Percentiles rank a stretch among this genome's conserved stretches.
phyloP scores from a whole-genome alignment of 1,284 basidiomycete species.

The Leccinum subrobustum region DNA sequence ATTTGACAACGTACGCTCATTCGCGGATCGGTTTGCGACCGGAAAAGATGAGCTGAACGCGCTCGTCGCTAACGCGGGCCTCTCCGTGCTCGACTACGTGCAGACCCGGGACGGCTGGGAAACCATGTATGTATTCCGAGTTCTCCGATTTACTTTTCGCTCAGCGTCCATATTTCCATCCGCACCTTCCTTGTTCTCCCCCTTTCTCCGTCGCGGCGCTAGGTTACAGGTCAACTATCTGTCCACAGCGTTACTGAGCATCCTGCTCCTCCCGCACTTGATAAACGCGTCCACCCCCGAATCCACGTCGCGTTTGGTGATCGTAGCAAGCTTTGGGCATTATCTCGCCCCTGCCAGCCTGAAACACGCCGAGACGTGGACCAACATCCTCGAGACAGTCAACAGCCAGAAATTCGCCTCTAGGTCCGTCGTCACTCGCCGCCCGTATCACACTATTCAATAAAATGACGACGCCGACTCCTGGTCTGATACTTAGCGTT shows the following conservation, averaged over 20 bases:
- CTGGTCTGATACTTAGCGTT: neutral
- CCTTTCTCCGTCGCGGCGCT: neutral
- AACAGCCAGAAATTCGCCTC: conserved; percentile 7
- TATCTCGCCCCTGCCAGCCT: conserved; percentile 3
- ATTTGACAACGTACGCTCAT: conserved; percentile 18
- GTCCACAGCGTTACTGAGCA: conserved; percentile 23
- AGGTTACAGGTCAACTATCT: conserved; percentile 31
- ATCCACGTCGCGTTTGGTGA: conserved; percentile 18
- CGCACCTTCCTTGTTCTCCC: neutral
- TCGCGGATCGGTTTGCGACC: conserved; percentile 15
- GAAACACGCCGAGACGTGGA: conserved; percentile 9
- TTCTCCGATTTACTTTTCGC: neutral
- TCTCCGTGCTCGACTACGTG: conserved; percentile 6
- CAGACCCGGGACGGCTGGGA: conserved; percentile 25
- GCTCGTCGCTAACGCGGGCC: conserved; percentile 24
- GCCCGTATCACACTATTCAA: no score
- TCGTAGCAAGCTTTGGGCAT: conserved; percentile 24
- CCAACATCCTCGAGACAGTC: conserved; percentile 12
- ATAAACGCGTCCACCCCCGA: conserved; percentile 10
- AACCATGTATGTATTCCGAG: conserved; percentile 10
- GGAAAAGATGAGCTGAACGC: conserved; percentile 13
- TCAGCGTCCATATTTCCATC: neutral
- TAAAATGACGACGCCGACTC: neutral
- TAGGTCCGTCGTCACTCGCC: conserved; percentile 6
- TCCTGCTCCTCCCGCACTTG: conserved; percentile 23